Evolutionary conservation across 805 yeast genomes (phyloP).

Genomic region (Schwanniomyces polymorphus): DNA sequence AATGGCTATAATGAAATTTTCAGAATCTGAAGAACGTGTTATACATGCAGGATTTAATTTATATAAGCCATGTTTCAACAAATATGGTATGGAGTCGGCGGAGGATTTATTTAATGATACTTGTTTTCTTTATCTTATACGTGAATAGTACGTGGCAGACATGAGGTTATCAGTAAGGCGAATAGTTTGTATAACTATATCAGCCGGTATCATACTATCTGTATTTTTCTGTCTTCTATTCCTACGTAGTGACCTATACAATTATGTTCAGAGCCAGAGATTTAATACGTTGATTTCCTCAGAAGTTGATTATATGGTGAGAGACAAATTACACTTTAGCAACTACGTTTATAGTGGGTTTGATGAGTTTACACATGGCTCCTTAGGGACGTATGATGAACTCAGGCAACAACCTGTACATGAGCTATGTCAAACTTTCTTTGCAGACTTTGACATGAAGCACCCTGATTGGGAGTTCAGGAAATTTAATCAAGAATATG

Average conservation of each 20-base stretch:
- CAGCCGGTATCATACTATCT: neutral
- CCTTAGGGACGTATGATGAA: neutral
- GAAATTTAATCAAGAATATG: slow-evolving; percentile 10
- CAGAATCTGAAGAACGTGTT: neutral
- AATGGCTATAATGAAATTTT: neutral
- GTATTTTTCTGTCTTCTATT: neutral
- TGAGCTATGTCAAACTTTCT: slow-evolving; percentile 25
- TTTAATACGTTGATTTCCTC: neutral
- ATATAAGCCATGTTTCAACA: neutral
- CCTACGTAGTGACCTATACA: neutral
- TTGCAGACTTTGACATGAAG: slow-evolving; percentile 14
- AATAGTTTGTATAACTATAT: neutral
- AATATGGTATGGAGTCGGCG: neutral
- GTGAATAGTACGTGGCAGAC: neutral
- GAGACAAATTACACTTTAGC: slow-evolving; percentile 18
- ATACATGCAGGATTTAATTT: neutral
- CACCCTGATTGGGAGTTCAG: slow-evolving; percentile 25
- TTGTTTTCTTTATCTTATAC: neutral
- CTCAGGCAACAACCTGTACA: slow-evolving; percentile 11
- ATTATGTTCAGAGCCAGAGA: neutral
- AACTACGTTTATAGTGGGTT: slow-evolving; percentile 20
- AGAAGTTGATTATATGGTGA: neutral
- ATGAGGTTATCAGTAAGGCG: slow-evolving; percentile 12
- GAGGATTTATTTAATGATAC: neutral
- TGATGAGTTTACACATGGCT: slow-evolving; percentile 13